Base-by-base conservation (phyloP, 2,329 filamentous ascomycete species). In the Arthrobotrys conoides region DNA sequence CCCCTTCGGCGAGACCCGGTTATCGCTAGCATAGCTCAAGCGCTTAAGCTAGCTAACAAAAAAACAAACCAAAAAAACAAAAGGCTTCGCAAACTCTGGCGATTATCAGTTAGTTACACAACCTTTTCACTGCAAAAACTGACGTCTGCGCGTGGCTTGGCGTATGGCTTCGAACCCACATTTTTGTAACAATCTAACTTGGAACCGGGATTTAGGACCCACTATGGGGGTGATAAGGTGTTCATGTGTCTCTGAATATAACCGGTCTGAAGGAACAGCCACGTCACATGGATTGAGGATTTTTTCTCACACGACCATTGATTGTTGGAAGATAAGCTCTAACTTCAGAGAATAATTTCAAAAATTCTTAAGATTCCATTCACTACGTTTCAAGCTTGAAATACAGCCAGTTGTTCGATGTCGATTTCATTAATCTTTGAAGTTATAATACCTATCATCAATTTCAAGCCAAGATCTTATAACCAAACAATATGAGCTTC, bases 71-170 rank as follows among this genome's bases (percentile, higher is more conserved):
- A n/a, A n/a, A n/a, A n/a, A n/a, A n/a, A n/a, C n/a, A n/a, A n/a
- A n/a, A n/a, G n/a, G n/a, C n/a, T n/a, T 44, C 36, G 57, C 20
- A 61, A 61, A 44, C 36, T n/a, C 24, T 44, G 22, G 57, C 57
- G 57, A 61, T 24, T n/a, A n/a, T n/a, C n/a, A n/a, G n/a, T n/a
- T 27, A 61, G 57, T 61, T 61, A 41, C 57, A 61, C 57, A 36
- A 44, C 36, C n/a, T 41, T 18, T 16, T 5, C n/a, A n/a, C 30
- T n/a, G n/a, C n/a, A n/a, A 20, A 14, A 12, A 38, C 33, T 14
- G 18, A 12, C 3, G 57, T 22, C 36, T 36, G 36, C 57, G 57
- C 20, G 36, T 10, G 36, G 57, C 57, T 61, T 61, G 57, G 57
- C 57, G 27, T 27, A 44, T n/a, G 33, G 20, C 8, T 27, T 4